phyloP scores from a whole-genome alignment of 371 early-diverging fungal species.

The Zychaea mexicana region DNA sequence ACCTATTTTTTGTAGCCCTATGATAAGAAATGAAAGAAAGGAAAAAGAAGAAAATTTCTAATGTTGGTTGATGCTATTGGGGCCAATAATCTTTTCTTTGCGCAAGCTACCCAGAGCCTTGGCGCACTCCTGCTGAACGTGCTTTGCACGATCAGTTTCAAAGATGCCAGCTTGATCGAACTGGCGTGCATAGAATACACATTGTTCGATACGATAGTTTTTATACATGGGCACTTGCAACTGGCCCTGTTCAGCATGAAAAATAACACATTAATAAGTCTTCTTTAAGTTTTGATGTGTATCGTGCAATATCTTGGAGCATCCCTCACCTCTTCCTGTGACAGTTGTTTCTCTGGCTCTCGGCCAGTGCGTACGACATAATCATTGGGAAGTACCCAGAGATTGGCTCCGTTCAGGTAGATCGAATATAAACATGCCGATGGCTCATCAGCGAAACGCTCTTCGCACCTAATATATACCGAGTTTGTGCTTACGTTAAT shows the following conservation, averaged over 20 bases:
- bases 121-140: constrained; percentile 41
- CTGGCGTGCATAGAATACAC: constrained; percentile 43
- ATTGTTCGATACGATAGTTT: constrained; percentile 41
- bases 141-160: constrained; percentile 25
- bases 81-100: constrained; percentile 34
- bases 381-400: constrained; percentile 41
- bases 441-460: constrained; percentile 43
- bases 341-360: constrained; percentile 26
- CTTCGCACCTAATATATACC: constrained; percentile 46
- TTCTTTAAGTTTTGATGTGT: too few species aligned
- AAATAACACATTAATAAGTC: too few species aligned
- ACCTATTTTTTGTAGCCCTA: too few species aligned
- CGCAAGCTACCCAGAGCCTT: constrained; percentile 31
- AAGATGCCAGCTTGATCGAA: constrained; percentile 30
- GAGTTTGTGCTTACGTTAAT: too few species aligned
- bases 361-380: constrained; percentile 35
- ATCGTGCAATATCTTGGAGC: too few species aligned
- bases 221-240: constrained; percentile 30
- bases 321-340: constrained; percentile 29
- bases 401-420: constrained; percentile 38
- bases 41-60: neutral
- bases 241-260: constrained; percentile 7
- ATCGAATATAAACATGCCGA: constrained; percentile 38
- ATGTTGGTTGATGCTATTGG: neutral
- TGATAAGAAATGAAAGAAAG: neutral